These are phyloP conservation scores for Malassezia japonica DNA, from an alignment of 1,284 basidiomycete species.

Conservation along the genomic window DNA sequence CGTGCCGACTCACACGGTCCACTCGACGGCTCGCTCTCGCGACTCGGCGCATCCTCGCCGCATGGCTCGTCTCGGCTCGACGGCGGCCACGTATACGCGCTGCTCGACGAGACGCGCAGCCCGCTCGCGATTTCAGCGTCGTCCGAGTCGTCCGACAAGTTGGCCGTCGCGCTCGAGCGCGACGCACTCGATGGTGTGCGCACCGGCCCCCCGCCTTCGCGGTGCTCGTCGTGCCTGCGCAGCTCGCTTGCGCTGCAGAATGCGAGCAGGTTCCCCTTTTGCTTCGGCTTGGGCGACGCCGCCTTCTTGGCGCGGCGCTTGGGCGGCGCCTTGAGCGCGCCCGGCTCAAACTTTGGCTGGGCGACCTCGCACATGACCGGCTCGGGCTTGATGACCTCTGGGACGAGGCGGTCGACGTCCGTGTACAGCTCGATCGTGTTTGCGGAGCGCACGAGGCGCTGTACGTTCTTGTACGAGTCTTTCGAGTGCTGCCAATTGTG, in stretches of 20 bases:
- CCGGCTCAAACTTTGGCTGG: conserved; percentile 46
- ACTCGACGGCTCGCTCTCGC: no score
- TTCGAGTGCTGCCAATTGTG: conserved; percentile 82
- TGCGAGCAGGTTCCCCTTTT: conserved; percentile 20
- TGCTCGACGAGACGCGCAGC: conserved; percentile 3
- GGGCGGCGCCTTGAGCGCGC: conserved; percentile 3
- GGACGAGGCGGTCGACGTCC: conserved; percentile 79
- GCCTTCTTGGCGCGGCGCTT: no score
- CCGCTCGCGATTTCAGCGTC: conserved; percentile 19
- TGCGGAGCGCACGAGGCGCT: conserved; percentile 74
- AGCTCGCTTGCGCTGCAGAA: conserved; percentile 39
- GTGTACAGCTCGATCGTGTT: conserved; percentile 80
- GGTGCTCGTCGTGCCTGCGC: conserved; percentile 10
- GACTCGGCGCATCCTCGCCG: no score
- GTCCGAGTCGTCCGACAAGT: conserved; percentile 19
- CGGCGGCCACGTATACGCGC: conserved; percentile 5
- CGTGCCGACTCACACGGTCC: no score
- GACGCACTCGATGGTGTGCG: background rate
- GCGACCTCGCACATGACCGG: conserved; percentile 68
- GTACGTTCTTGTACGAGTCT: conserved; percentile 76
- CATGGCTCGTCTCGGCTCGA: background rate
- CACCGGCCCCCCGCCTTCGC: conserved; percentile 1
- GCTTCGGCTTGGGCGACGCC: conserved; percentile 17
- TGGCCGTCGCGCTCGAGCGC: background rate
- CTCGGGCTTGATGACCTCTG: conserved; percentile 64